A percentile compares a stretch with the other conserved stretches of the same genome.
These are phyloP conservation scores for Colletotrichum godetiae DNA, from an alignment of 2,329 filamentous ascomycete genomes.

Conservation along the genomic window DNA sequence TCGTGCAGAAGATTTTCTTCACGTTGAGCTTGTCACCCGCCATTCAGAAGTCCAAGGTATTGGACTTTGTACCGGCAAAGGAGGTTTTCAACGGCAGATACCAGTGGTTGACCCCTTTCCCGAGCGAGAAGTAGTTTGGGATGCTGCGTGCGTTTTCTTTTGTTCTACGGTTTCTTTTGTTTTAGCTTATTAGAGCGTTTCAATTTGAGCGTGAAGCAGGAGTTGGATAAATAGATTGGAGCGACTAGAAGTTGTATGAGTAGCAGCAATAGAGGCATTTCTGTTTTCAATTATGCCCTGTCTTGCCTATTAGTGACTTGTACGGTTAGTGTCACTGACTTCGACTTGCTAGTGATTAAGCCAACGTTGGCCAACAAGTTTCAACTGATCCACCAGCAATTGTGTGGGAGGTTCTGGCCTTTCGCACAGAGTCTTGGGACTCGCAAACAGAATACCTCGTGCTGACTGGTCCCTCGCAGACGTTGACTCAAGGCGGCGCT, in stretches of 20 bases:
- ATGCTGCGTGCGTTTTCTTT: no score
- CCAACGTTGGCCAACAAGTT: neutral
- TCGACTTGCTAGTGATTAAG: neutral
- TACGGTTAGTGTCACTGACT: neutral
- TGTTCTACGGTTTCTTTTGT: neutral
- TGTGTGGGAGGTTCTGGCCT: neutral
- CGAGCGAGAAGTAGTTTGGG: neutral
- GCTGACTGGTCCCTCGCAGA: neutral
- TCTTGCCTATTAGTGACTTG: neutral
- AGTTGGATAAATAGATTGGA: neutral
- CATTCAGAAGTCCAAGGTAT: conserved; percentile 31
- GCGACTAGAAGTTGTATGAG: neutral
- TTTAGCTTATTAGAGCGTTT: neutral
- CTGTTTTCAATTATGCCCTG: neutral
- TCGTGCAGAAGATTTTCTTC: conserved; percentile 25
- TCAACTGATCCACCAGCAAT: neutral
- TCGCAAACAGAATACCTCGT: neutral
- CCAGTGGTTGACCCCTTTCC: conserved; percentile 19
- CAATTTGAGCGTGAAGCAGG: neutral
- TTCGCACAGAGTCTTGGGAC: no score
- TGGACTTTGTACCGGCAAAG: conserved; percentile 37
- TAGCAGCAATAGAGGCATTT: neutral
- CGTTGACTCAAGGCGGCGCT: neutral
- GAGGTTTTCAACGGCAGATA: conserved; percentile 35
- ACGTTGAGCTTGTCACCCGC: conserved; percentile 22